Evolutionary conservation across 2,329 filamentous ascomycete genomes (phyloP), one percentile per base, ranked within the genome.

Genomic region (Pyrenochaeta sp.): DNA sequence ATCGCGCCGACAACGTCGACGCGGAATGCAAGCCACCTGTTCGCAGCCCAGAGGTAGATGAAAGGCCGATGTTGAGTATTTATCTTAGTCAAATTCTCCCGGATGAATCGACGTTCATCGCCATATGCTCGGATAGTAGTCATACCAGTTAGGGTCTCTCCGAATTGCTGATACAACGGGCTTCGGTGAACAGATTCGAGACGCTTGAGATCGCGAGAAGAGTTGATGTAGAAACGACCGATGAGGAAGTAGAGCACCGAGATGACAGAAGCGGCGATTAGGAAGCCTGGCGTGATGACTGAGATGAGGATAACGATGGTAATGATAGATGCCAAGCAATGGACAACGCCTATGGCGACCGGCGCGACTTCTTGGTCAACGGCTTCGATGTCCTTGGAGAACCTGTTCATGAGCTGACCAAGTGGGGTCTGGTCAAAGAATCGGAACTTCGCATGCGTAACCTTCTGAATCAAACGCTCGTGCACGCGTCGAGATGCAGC

Each of bases 381-480:
- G 10, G 93, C 89, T 76, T 99, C 93, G 13, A 99, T 86, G 76
- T 99, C 95, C 78, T 98, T 98, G 76, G 94, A 98, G 80, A 99
- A 99, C 22, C 95, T 88, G 78, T 99, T 99, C 90, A 98, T 98
- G 71, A 99, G 85, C 78, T 97, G 94, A 12, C 95, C 95, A 0
- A 98, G 86, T 2, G 95, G 95, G 0, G 95, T 99, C 1, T 94
- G 91, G 72, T 99, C 95, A 72, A 99, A 99, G 81, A 99, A 99
- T 74, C 91, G 93, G 83, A 99, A 98, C 75, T 93, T 94, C 30
- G 95, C 95, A 66, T 93, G 88, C 13, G 92, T 90, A 25, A 99
- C 88, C 1, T 90, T 84, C 28, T 86, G 84, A 75, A 99, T 90
- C 53, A 99, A 83, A 36, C 86, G 83, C 65, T 89, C 85, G 75